Base-by-base conservation (phyloP, 768 basidiomycete species). In the Panus rudis region DNA sequence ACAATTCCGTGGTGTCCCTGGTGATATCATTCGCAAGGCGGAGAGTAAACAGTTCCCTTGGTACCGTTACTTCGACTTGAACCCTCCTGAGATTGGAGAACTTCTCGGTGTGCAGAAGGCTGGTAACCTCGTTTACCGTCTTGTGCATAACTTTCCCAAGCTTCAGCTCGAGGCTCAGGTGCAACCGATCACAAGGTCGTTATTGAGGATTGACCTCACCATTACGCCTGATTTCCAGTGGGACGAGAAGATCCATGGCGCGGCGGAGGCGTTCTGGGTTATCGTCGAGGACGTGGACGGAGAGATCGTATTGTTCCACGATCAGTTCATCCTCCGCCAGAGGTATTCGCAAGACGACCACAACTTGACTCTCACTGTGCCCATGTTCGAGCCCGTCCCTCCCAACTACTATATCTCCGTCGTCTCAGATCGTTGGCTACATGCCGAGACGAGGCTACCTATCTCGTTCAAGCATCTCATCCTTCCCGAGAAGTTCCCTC, bases 41-140 rank as follows among this genome's bases (percentile, higher is more conserved):
- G 94, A 98, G 63, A 84, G 89, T 13, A 98, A 98, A 61, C 94
- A 98, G 74, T 98, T 98, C 72, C 92, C 92, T 0, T 96, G 92
- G 92, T 88, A 96, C 58, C 84, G 93, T 20, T 98, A 97, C 68
- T 98, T 94, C 51, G 94, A 97, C 58, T 68, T 98, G 71, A 79
- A 66, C 41, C 88, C 88, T 0, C 89, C 89, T 2, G 94, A 98
- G 63, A 83, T 99, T 37, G 93, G 92, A 12, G 96, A 99, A 64
- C 73, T 98, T 0, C 82, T 99, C 40, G 92, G 92, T 19, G 78
- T 97, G 39, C 90, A 88, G 20, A 93, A 93, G 49, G 92, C 93
- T 20, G 96, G 94, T 17, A 79, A 83, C 32, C 73, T 92, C 2
- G 88, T 98, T 1, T 92, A 98, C 57, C 78, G 86, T 11, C 78